These are phyloP conservation scores for Neoboletus brunneissimus DNA, from an alignment of 768 basidiomycete species.

Conservation along the genomic window DNA sequence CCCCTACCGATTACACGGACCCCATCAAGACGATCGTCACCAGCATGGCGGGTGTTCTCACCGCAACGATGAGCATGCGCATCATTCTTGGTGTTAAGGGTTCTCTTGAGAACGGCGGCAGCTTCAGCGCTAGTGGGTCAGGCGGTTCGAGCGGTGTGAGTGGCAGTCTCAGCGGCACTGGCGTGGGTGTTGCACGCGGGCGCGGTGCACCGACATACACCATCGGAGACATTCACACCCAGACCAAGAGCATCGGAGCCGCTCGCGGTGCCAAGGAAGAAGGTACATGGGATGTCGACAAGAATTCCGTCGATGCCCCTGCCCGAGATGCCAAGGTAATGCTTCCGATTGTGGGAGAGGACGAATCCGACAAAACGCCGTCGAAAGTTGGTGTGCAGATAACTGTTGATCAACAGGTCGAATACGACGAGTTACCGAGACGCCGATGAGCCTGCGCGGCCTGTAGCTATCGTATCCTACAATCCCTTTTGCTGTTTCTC, in stretches of 20 bases:
- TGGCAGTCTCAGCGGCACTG: slow-evolving; percentile 34
- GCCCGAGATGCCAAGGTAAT: slow-evolving; percentile 37
- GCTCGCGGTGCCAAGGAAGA: slow-evolving; percentile 42
- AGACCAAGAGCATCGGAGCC: slow-evolving; percentile 49
- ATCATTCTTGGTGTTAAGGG: slow-evolving; percentile 83
- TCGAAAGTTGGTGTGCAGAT: slow-evolving; percentile 51
- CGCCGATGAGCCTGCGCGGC: slow-evolving; percentile 11
- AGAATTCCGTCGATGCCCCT: slow-evolving; percentile 39
- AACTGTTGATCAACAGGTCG: slow-evolving; percentile 55
- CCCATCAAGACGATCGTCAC: slow-evolving; percentile 81
- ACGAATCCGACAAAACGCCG: slow-evolving; percentile 20
- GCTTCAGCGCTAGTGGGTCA: slow-evolving; percentile 57
- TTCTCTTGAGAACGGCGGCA: slow-evolving; percentile 66
- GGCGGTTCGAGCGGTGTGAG: slow-evolving; percentile 46
- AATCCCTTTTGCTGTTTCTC: background rate
- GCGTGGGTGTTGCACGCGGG: slow-evolving; percentile 25
- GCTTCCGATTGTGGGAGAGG: slow-evolving; percentile 34
- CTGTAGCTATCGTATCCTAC: background rate
- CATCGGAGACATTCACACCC: slow-evolving; percentile 50
- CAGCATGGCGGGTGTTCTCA: slow-evolving; percentile 83
- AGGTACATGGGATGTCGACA: slow-evolving; percentile 34
- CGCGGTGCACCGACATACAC: slow-evolving; percentile 31
- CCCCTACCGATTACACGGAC: slow-evolving; percentile 56
- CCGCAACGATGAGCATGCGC: slow-evolving; percentile 84
- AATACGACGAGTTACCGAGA: slow-evolving; percentile 39